These are phyloP conservation scores for Orbilia javanica DNA, from an alignment of 2,329 filamentous ascomycete species.

Conservation along the genomic window DNA sequence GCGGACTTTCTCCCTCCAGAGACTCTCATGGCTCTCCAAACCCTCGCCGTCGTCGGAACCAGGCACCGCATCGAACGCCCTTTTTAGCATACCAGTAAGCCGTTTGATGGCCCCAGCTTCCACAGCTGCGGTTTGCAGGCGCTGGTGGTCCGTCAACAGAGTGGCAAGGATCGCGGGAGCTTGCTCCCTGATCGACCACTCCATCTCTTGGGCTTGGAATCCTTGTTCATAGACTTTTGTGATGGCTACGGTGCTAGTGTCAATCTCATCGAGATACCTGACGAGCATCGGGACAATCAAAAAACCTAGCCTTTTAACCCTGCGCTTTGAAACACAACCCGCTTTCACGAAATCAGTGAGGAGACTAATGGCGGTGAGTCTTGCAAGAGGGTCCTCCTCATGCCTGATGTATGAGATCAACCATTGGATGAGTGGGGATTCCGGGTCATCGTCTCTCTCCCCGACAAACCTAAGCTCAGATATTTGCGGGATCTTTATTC, in stretches of 20 bases:
- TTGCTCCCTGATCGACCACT: slow-evolving; percentile 74
- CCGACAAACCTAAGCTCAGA: slow-evolving; percentile 48
- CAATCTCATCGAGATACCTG: slow-evolving; percentile 72
- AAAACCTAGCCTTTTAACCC: slow-evolving; percentile 75
- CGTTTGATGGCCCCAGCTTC: slow-evolving; percentile 76
- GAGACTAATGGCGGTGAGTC: slow-evolving; percentile 77
- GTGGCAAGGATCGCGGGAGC: slow-evolving; percentile 81
- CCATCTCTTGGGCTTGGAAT: slow-evolving; percentile 64
- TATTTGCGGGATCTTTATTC: slow-evolving; percentile 40
- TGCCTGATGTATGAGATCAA: slow-evolving; percentile 74
- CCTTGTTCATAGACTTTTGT: slow-evolving; percentile 65
- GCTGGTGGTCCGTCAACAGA: slow-evolving; percentile 81
- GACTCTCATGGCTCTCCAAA: slow-evolving; percentile 75
- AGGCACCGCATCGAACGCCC: slow-evolving; percentile 71
- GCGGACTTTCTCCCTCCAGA: slow-evolving; percentile 66
- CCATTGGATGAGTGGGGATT: slow-evolving; percentile 80
- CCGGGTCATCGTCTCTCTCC: slow-evolving; percentile 63
- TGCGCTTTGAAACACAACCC: slow-evolving; percentile 74
- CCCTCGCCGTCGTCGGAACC: slow-evolving; percentile 28
- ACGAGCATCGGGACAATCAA: slow-evolving; percentile 79
- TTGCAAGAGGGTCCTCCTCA: slow-evolving; percentile 71
- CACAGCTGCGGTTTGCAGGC: slow-evolving; percentile 83
- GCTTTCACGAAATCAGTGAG: slow-evolving; percentile 78
- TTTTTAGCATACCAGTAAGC: slow-evolving; percentile 75
- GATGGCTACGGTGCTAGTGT: slow-evolving; percentile 65